A percentile compares a stretch with the other conserved stretches of the same genome.
Evolutionary conservation across 306 rosid species (phyloP).

Genomic region (Malus orientalis): DNA sequence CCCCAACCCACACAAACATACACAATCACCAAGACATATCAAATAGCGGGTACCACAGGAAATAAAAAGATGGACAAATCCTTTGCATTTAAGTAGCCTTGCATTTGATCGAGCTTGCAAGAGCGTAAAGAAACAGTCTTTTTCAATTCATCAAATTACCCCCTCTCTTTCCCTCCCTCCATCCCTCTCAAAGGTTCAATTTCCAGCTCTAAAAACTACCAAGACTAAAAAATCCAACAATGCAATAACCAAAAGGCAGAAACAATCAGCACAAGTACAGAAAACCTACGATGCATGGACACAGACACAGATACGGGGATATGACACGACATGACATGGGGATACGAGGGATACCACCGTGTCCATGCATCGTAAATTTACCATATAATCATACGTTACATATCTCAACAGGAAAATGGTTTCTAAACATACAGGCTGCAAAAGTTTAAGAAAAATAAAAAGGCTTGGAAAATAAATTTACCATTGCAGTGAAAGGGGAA

Average conservation of each 20-base stretch:
- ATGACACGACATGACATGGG: too few species aligned
- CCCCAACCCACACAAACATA: background rate
- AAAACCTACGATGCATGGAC: background rate
- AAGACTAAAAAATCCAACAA: background rate
- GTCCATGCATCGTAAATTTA: too few species aligned
- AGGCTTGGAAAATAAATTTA: background rate
- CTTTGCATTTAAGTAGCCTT: background rate
- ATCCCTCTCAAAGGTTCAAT: background rate
- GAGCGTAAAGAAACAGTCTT: background rate
- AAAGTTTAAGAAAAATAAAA: background rate
- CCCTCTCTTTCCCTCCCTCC: background rate
- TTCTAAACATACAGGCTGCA: background rate
- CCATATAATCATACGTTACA: background rate
- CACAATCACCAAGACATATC: background rate
- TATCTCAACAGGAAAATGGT: background rate
- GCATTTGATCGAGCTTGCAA: background rate
- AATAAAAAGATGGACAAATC: background rate
- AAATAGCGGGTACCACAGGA: background rate
- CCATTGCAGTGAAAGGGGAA: conserved; percentile 6
- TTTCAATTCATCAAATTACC: background rate
- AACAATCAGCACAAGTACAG: background rate
- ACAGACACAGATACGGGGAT: too few species aligned
- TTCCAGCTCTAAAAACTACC: background rate
- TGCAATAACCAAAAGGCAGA: background rate
- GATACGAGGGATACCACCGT: too few species aligned